A percentile compares a stretch with the other conserved stretches of the same genome.
phyloP scores from a whole-genome alignment of 768 basidiomycete species.

The Tubosaeta brunneosetosa region DNA sequence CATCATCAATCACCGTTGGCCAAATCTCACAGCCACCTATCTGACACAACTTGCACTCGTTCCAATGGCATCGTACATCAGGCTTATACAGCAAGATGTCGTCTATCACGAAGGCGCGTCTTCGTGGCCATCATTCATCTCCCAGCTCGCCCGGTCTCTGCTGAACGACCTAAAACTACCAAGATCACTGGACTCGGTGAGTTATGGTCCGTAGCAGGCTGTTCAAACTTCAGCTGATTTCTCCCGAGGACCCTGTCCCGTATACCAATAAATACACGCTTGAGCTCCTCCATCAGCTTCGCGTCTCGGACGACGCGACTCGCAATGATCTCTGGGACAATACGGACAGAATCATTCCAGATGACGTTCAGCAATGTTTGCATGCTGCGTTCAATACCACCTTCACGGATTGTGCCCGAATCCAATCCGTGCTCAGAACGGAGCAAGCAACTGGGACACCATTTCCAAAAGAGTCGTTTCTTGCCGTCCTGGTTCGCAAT shows the following conservation, averaged over 20 bases:
- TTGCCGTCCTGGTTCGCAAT: background rate
- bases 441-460: background rate
- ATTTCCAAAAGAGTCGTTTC: constrained; percentile 7
- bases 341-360: background rate
- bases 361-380: background rate
- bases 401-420: constrained; percentile 4
- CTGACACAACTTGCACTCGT: too few species aligned
- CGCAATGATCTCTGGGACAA: background rate
- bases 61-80: background rate
- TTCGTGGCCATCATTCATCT: background rate
- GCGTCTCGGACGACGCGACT: background rate
- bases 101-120: background rate
- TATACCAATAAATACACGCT: background rate
- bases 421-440: constrained; percentile 1
- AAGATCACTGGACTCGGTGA: constrained; percentile 2
- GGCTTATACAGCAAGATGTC: background rate
- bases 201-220: background rate
- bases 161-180: constrained; percentile 1
- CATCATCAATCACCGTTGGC: constrained; percentile 9
- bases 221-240: too few species aligned
- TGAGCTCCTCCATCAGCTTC: background rate
- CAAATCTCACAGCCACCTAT: too few species aligned
- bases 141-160: background rate
- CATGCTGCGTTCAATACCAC: background rate
- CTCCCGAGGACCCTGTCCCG: background rate